Conservation (phyloP, 352 stramenopile genomes). For the Vaucheria bursata region DNA sequence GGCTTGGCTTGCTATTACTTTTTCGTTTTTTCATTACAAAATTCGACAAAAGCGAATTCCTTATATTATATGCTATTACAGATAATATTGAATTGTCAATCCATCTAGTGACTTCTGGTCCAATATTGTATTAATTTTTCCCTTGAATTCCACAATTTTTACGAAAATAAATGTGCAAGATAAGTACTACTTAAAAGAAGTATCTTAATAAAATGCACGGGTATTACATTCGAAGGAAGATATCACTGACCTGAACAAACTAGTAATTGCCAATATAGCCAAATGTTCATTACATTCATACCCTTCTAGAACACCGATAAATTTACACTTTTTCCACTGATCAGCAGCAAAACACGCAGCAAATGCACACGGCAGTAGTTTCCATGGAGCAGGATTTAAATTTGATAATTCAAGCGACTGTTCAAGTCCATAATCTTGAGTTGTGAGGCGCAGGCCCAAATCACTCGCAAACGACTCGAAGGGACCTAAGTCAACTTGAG, state of each 20-base stretch:
- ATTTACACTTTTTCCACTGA: not conserved
- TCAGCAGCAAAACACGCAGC: not conserved
- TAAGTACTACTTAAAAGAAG: too few relatives aligned
- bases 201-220: too few relatives aligned
- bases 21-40: too few relatives aligned
- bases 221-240: too few relatives aligned
- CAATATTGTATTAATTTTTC: too few relatives aligned
- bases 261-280: not conserved
- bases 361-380: not conserved
- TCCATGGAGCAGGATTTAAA: not conserved
- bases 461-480: not conserved
- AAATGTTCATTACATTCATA: conserved; percentile 3
- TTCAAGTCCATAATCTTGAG: not conserved
- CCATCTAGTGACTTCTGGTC: too few relatives aligned
- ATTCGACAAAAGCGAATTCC: too few relatives aligned
- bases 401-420: not conserved
- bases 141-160: too few relatives aligned
- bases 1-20: too few relatives aligned
- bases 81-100: too few relatives aligned
- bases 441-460: not conserved
- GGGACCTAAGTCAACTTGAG: not conserved
- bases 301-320: not conserved
- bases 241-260: not conserved
- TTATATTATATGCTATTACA: too few relatives aligned
- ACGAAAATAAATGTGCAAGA: too few relatives aligned